Conservation (phyloP, 164 flowering plant species). For the Vitis labrusca region DNA sequence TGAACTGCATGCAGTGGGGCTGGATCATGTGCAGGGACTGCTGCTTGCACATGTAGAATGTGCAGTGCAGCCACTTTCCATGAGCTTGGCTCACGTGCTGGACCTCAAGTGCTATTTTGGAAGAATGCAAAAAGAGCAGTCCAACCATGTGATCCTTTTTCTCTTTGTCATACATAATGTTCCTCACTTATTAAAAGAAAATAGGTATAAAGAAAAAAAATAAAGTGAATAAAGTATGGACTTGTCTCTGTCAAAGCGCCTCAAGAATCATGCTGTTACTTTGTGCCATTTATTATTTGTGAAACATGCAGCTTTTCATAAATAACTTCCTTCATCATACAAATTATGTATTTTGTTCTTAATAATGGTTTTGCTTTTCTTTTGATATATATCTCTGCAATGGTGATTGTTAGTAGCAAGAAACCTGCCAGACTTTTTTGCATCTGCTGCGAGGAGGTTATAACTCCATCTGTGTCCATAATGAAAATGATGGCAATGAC, state of each 20-base stretch:
- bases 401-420: conserved; percentile 8
- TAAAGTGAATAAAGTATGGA: too few species aligned
- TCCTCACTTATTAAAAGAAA: too few species aligned
- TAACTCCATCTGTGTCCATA: too few species aligned
- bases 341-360: neutral
- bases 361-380: neutral
- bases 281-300: too few species aligned
- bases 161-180: too few species aligned
- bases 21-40: conserved; percentile 23
- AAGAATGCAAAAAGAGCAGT: conserved; percentile 15
- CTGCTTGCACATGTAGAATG: conserved; percentile 22
- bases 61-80: conserved; percentile 26
- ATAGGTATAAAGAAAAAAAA: too few species aligned
- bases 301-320: neutral
- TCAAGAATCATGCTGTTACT: too few species aligned
- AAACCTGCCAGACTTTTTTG: neutral
- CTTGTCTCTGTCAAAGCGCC: too few species aligned
- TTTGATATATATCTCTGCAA: neutral
- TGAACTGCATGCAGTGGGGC: conserved; percentile 9
- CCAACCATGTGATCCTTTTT: conserved; percentile 6
- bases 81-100: conserved; percentile 18
- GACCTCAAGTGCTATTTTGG: conserved; percentile 9
- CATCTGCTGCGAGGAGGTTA: neutral
- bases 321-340: neutral
- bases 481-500: conserved; percentile 16